Conservation (phyloP, 495 filamentous ascomycete species). For the Penicillium maclennaniae region DNA sequence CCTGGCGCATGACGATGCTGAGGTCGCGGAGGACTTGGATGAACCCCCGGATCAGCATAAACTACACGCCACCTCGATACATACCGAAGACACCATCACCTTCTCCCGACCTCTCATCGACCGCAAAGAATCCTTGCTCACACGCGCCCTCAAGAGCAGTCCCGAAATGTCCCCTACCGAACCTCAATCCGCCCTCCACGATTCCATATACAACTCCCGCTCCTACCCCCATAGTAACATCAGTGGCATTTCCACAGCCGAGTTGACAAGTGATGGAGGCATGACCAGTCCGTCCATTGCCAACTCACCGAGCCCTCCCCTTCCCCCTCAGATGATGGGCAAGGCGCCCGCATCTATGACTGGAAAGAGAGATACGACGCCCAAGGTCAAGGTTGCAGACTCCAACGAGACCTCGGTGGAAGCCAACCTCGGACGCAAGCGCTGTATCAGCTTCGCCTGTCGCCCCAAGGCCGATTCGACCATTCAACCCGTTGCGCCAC, state of each 20-base stretch:
- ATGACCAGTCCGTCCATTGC: constrained; percentile 87
- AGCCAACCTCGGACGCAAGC: constrained; percentile 62
- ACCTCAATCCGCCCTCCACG: constrained; percentile 34
- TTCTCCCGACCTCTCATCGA: constrained; percentile 40
- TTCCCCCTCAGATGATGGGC: constrained; percentile 42
- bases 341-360: constrained; percentile 15
- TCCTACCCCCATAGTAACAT: constrained; percentile 73
- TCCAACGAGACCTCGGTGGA: constrained; percentile 47
- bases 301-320: constrained; percentile 81
- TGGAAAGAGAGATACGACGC: constrained; percentile 26
- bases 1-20: constrained; percentile 37
- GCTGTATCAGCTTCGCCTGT: constrained; percentile 93
- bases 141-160: constrained; percentile 67
- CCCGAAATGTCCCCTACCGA: constrained; percentile 50
- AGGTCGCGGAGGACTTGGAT: constrained; percentile 49
- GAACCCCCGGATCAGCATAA: constrained; percentile 43
- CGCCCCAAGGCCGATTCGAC: constrained; percentile 40
- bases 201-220: constrained; percentile 41
- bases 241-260: constrained; percentile 75
- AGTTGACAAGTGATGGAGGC: constrained; percentile 88
- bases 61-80: constrained; percentile 25
- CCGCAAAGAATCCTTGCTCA: constrained; percentile 72
- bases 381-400: constrained; percentile 34
- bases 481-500: constrained; percentile 13
- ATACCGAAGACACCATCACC: constrained; percentile 28